Evolutionary conservation across 2,329 filamentous ascomycete genomes (phyloP), one percentile per base, ranked within the genome.

Genomic region (Microascus cirrosus): DNA sequence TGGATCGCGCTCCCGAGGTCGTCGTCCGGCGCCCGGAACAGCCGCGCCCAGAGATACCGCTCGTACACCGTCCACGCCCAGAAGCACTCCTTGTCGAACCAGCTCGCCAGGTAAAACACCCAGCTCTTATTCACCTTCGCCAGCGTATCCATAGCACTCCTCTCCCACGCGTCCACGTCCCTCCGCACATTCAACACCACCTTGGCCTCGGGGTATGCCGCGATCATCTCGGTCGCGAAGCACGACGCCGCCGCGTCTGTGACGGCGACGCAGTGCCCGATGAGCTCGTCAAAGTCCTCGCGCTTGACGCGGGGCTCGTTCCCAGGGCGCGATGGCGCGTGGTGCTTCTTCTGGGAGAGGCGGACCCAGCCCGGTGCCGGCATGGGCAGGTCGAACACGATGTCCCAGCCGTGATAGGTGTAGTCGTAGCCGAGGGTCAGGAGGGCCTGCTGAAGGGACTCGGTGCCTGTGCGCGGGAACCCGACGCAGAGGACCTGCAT

Each of bases 161-260:
- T 58, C 62, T 70, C 67, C 75, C 74, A 77, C n/a, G 65, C 67
- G 24, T 72, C 67, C 10, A 69, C 63, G 59, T 77, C 73, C n/a
- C 69, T 63, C 7, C 69, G 65, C 36, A 71, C 73, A 60, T 67
- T 66, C 58, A 74, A 69, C 20, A 80, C 70, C 12, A 79, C 75
- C 60, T 74, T 75, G 51, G 78, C 77, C 32, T 78, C 69, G 0
- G 77, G 77, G 59, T 78, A 78, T 13, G 77, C 65, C 20, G 70
- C 69, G 57, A 79, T 66, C 52, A 78, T 62, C 54, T 79, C 76
- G 18, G 70, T 67, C 2, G 68, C 71, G 51, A 79, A 73, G 25
- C 71, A 61, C 10, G 60, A 69, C 2, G 69, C 69, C 2, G 75
- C 70, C 1, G 69, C 63, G 60, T 78, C 77, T 8, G 74, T 74